A percentile compares a stretch with the other conserved stretches of the same genome.
Conservation (phyloP, 129 eudicot species). For the Lactuca saligna region DNA sequence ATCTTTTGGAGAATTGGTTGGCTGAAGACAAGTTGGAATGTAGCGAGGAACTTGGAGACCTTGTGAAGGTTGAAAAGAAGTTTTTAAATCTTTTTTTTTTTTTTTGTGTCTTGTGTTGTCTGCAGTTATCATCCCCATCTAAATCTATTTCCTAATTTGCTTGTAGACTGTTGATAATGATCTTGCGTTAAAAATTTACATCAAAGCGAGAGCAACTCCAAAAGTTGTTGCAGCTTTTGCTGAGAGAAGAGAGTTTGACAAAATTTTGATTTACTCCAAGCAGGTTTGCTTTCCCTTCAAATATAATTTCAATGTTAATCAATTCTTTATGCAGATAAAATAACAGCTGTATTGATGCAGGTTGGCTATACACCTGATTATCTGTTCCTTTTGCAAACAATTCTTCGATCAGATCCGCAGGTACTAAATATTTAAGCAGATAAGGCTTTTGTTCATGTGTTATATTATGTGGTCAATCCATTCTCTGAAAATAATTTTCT, state of each 20-base stretch:
- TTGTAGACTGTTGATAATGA: constrained; percentile 87
- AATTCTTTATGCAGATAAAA: not conserved
- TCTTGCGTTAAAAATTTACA: constrained; percentile 78
- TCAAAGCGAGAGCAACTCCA: constrained; percentile 94
- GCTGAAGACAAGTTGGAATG: constrained; percentile 92
- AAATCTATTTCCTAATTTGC: not conserved
- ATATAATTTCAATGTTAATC: not conserved
- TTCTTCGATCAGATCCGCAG: constrained; percentile 93
- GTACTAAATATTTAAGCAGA: constrained; percentile 27
- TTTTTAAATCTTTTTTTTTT: not conserved
- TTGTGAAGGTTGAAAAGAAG: constrained; percentile 64
- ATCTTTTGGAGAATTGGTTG: constrained; percentile 82
- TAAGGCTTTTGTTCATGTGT: not conserved
- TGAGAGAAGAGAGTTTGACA: constrained; percentile 92
- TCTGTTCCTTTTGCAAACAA: constrained; percentile 92
- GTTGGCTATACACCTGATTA: constrained; percentile 97
- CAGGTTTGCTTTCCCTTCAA: constrained; percentile 44
- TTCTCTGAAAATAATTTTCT: not conserved
- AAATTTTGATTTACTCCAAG: constrained; percentile 86
- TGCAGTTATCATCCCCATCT: not conserved
- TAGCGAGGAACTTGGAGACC: constrained; percentile 93
- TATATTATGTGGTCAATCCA: not conserved
- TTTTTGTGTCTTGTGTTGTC: not conserved
- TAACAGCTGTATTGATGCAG: constrained; percentile 36
- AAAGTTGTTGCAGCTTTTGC: constrained; percentile 98